Percentiles rank a stretch among this genome's conserved stretches.
phyloP scores from a whole-genome alignment of 768 basidiomycete genomes.

The Hemileccinum impolitum region DNA sequence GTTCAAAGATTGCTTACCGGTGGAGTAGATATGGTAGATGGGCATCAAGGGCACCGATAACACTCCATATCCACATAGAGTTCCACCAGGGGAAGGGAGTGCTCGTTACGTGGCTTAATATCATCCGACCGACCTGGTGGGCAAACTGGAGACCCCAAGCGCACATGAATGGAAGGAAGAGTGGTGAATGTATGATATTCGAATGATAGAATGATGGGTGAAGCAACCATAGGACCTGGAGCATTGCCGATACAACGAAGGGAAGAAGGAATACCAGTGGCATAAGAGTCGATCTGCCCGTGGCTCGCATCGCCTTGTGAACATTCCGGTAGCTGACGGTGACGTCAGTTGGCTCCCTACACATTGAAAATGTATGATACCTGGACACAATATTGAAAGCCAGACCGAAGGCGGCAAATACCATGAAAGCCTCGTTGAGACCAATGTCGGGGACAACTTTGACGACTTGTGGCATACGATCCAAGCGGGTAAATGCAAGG shows the following conservation, averaged over 20 bases:
- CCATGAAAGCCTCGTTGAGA: constrained; percentile 87
- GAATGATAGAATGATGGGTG: constrained; percentile 60
- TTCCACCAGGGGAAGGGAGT: constrained; percentile 84
- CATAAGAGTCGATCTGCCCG: constrained; percentile 38
- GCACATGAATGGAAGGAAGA: constrained; percentile 84
- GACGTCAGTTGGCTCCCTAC: constrained; percentile 3
- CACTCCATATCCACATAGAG: constrained; percentile 80
- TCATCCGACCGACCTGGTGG: constrained; percentile 89
- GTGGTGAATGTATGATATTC: constrained; percentile 68
- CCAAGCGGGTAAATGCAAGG: constrained; percentile 54
- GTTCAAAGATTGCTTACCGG: constrained; percentile 42
- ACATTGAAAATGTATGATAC: constrained; percentile 28
- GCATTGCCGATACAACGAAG: constrained; percentile 63
- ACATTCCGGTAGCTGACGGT: constrained; percentile 76
- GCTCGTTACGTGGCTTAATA: constrained; percentile 88
- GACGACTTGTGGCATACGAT: constrained; percentile 46
- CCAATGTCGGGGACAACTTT: constrained; percentile 59
- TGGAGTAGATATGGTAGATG: constrained; percentile 68
- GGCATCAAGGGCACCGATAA: constrained; percentile 77
- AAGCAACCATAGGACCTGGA: constrained; percentile 81
- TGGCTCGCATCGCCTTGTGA: constrained; percentile 48
- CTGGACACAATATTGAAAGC: constrained; percentile 77
- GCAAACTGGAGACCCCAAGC: constrained; percentile 93
- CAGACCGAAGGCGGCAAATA: constrained; percentile 66
- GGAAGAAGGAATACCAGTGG: constrained; percentile 80